Evolutionary conservation across 139 green algal species (phyloP).

Genomic region (Chloropicon primus): DNA sequence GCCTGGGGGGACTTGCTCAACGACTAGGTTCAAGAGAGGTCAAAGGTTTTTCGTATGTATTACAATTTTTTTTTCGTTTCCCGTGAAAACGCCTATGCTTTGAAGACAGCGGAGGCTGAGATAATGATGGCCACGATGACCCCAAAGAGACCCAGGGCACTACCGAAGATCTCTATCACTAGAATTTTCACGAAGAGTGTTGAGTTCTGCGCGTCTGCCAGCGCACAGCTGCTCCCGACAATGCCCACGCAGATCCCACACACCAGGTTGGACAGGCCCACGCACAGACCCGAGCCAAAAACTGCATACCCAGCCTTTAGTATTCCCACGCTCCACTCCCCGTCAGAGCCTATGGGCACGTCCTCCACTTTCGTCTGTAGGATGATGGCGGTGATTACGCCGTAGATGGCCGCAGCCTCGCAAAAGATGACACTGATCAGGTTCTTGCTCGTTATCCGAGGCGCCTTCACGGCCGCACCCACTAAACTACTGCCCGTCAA

Average conservation of each 20-base stretch:
- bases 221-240: conserved; percentile 81
- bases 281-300: conserved; percentile 79
- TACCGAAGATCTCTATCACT: conserved; percentile 99
- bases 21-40: no score
- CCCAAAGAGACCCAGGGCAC: conserved; percentile 80
- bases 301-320: conserved; percentile 79
- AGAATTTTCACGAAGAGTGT: conserved; percentile 99
- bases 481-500: conserved; percentile 91
- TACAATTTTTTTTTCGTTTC: no score
- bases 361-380: conserved; percentile 87
- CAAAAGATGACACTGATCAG: conserved; percentile 99
- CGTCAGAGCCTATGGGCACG: background rate
- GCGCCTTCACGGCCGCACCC: conserved; percentile 81
- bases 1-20: background rate
- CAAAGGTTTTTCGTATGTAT: no score
- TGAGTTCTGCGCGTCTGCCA: conserved; percentile 93
- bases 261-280: conserved; percentile 89
- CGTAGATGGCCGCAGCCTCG: conserved; percentile 98
- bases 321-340: conserved; percentile 15
- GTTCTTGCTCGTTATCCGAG: conserved; percentile 97
- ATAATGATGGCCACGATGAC: conserved; percentile 93
- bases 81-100: no score
- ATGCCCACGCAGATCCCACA: conserved; percentile 98
- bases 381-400: conserved; percentile 98
- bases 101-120: conserved; percentile 26